Base-by-base conservation (phyloP, 2,329 filamentous ascomycete species). In the Colletotrichum gigasporum region DNA sequence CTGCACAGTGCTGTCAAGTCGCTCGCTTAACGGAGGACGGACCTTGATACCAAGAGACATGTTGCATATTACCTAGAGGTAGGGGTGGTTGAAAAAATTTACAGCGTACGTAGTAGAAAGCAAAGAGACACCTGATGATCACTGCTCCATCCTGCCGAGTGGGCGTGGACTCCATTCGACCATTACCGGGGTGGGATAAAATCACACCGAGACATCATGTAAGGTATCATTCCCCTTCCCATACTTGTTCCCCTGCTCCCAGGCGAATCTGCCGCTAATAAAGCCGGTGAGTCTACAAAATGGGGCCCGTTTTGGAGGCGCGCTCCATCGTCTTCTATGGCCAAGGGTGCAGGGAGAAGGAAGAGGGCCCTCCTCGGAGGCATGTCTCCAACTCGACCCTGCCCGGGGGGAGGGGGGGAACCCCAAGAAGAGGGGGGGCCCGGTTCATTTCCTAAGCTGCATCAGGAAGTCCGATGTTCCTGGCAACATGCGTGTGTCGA, bases 231-330 rank as follows among this genome's bases (percentile, higher is more conserved):
- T 14, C 37, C 16, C 9, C 22, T 10, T 26, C 32, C 18, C 37
- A 28, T 6, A 20, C 42, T 37, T 45, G 24, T 16, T n/a, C 50
- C 18, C 6, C 20, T 30, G 14, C 9, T 18, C 30, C 26, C 47
- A 14, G 16, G 24, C 12, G 10, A 41, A 42, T 50, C 28, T 42
- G 41, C 56, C 20, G 56, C 61, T 34, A 48, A 35, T 48, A 42
- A 63, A 41, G 48, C 61, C 55, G 34, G 41, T 63, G 55, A 64
- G 61, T 60, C 47, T 64, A 61, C 47, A 47, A 42, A 30, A 61
- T 48, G 56, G 56, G 56, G 42, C 50, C 16, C 47, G 7, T 4
- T 37, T 20, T 16, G 28, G 37, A 9, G 28, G 8, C 14, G 11
- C 50, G 18, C 34, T 37, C 12, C 37, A 11, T 18, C 20, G 16